phyloP scores from a whole-genome alignment of 257 asterid genomes.

The Penstemon barbatus region DNA sequence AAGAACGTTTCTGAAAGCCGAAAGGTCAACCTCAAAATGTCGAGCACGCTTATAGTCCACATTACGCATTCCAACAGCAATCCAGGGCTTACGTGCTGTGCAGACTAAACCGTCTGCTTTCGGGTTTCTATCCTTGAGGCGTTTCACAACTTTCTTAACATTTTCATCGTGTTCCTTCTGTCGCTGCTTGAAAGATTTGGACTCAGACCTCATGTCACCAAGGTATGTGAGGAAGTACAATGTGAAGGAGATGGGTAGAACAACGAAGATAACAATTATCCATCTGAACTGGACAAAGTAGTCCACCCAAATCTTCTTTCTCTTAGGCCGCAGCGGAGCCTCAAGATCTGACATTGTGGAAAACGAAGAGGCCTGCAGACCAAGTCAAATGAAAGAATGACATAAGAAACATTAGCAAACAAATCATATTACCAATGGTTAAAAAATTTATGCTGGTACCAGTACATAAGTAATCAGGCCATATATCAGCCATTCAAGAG shows the following conservation, averaged over 20 bases:
- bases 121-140: conserved; percentile 51
- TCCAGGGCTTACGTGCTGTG: conserved; percentile 85
- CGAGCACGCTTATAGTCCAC: conserved; percentile 93
- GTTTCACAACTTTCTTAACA: conserved; percentile 44
- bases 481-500: neutral
- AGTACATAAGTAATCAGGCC: neutral
- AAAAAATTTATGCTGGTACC: neutral
- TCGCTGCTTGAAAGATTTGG: conserved; percentile 70
- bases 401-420: conserved; percentile 11
- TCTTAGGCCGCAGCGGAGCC: conserved; percentile 92
- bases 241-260: conserved; percentile 76
- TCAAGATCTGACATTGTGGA: conserved; percentile 76
- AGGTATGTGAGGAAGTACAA: conserved; percentile 76
- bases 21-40: conserved; percentile 92
- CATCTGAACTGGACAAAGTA: conserved; percentile 82
- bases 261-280: conserved; percentile 83
- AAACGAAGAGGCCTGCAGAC: conserved; percentile 35
- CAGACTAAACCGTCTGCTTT: conserved; percentile 72
- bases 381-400: conserved; percentile 14
- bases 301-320: conserved; percentile 86
- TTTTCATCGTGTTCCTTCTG: conserved; percentile 52
- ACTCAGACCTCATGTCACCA: conserved; percentile 73
- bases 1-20: conserved; percentile 75
- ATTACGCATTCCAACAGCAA: conserved; percentile 91
- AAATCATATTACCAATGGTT: neutral